phyloP scores from a whole-genome alignment of 2,329 filamentous ascomycete genomes.

The Aspergillus fischeri region DNA sequence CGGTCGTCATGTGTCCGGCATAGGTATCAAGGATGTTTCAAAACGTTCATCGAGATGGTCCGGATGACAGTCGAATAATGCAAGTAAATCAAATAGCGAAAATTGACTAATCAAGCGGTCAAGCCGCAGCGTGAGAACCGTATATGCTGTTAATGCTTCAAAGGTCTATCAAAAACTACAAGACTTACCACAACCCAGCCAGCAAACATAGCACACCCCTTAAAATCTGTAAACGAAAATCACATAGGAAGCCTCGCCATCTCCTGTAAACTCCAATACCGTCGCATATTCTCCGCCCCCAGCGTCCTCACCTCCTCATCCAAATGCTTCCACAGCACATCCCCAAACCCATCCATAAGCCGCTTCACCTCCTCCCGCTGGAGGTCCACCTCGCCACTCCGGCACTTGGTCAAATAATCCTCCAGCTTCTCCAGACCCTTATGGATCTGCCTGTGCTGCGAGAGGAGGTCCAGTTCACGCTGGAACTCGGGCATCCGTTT shows the following conservation, averaged over 20 bases:
- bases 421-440: conserved; percentile 65
- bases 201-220: neutral
- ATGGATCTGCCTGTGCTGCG: conserved; percentile 77
- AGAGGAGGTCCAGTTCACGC: conserved; percentile 60
- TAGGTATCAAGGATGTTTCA: too few species aligned
- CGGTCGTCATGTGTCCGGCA: too few species aligned
- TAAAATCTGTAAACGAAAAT: neutral
- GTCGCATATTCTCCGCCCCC: conserved; percentile 81
- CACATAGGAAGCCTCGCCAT: conserved; percentile 67
- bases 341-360: conserved; percentile 73
- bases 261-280: conserved; percentile 74
- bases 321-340: conserved; percentile 75
- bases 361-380: conserved; percentile 57
- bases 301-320: conserved; percentile 78
- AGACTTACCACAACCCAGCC: too few species aligned
- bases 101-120: too few species aligned
- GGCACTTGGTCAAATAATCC: conserved; percentile 61
- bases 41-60: neutral
- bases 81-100: too few species aligned
- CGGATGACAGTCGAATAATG: too few species aligned
- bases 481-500: conserved; percentile 74
- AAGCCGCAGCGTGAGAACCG: neutral
- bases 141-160: neutral
- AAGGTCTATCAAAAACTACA: neutral
- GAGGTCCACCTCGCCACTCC: conserved; percentile 58